These are phyloP conservation scores for Penicillium sp. DNA, from an alignment of 2,329 filamentous ascomycete genomes.

Conservation along the genomic window DNA sequence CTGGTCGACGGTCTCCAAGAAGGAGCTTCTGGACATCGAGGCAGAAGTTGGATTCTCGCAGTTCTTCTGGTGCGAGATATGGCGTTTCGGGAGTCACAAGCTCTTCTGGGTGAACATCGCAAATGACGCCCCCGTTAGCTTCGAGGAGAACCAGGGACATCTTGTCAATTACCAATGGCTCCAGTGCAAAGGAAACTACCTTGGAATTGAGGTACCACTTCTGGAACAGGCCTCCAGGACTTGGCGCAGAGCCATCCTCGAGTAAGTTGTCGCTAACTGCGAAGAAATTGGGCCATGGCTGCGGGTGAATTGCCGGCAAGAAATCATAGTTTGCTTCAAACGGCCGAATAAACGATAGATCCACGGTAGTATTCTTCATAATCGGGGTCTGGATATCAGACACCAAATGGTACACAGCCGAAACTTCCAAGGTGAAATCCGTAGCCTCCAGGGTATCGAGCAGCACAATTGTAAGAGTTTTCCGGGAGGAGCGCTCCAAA, in stretches of 20 bases:
- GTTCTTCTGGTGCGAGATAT: slow-evolving; percentile 61
- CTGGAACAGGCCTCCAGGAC: slow-evolving; percentile 67
- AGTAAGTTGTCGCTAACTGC: slow-evolving; percentile 50
- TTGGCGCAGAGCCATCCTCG: slow-evolving; percentile 24
- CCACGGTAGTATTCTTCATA: slow-evolving; percentile 66
- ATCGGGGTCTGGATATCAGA: slow-evolving; percentile 80
- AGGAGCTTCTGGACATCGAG: slow-evolving; percentile 71
- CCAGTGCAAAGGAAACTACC: slow-evolving; percentile 71
- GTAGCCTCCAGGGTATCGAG: slow-evolving; percentile 51
- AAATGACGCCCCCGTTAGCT: slow-evolving; percentile 61
- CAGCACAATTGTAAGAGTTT: slow-evolving; percentile 46
- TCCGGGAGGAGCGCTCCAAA: slow-evolving; percentile 32
- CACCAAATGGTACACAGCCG: slow-evolving; percentile 72
- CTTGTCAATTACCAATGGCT: slow-evolving; percentile 60
- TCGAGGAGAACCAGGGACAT: slow-evolving; percentile 62
- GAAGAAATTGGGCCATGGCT: slow-evolving; percentile 87
- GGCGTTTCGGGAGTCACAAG: slow-evolving; percentile 28
- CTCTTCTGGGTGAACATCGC: slow-evolving; percentile 43
- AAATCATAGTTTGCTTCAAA: slow-evolving; percentile 94
- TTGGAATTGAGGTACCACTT: slow-evolving; percentile 74
- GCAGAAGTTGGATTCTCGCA: slow-evolving; percentile 70
- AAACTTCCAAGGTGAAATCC: slow-evolving; percentile 67
- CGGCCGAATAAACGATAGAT: slow-evolving; percentile 71
- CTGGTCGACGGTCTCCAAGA: slow-evolving; percentile 76
- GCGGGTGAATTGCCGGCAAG: slow-evolving; percentile 70